Percentiles rank a stretch among this genome's conserved stretches.
These are phyloP conservation scores for Nicotiana tabacum DNA, from an alignment of 257 asterid species.

Conservation along the genomic window DNA sequence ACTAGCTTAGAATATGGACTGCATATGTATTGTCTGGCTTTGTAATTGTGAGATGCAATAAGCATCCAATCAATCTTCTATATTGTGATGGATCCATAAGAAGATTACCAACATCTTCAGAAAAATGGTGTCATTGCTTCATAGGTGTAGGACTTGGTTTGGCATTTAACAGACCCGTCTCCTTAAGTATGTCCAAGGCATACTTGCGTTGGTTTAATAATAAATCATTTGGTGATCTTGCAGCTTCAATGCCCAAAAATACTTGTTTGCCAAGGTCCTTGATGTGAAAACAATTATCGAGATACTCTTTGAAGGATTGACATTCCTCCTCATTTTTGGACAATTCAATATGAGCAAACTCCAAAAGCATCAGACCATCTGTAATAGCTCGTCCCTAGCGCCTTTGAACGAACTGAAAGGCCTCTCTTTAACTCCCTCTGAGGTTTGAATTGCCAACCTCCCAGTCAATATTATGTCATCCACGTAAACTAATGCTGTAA, in stretches of 20 bases:
- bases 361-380: too few species aligned
- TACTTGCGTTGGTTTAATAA: neutral
- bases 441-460: too few species aligned
- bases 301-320: too few species aligned
- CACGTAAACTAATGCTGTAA: too few species aligned
- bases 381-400: too few species aligned
- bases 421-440: too few species aligned
- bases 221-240: neutral
- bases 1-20: neutral
- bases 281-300: neutral
- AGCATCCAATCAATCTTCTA: neutral
- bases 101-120: neutral
- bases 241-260: neutral
- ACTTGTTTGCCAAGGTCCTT: neutral
- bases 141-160: neutral
- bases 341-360: too few species aligned
- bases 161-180: neutral
- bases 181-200: neutral
- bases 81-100: neutral
- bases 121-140: neutral
- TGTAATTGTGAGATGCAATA: neutral
- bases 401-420: too few species aligned
- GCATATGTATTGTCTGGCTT: neutral
- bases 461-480: too few species aligned
- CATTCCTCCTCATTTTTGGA: neutral